Percentiles rank a stretch among this genome's conserved stretches.
These are phyloP conservation scores for Cenococcum geophilum DNA, from an alignment of 495 filamentous ascomycete genomes.

Conservation along the genomic window DNA sequence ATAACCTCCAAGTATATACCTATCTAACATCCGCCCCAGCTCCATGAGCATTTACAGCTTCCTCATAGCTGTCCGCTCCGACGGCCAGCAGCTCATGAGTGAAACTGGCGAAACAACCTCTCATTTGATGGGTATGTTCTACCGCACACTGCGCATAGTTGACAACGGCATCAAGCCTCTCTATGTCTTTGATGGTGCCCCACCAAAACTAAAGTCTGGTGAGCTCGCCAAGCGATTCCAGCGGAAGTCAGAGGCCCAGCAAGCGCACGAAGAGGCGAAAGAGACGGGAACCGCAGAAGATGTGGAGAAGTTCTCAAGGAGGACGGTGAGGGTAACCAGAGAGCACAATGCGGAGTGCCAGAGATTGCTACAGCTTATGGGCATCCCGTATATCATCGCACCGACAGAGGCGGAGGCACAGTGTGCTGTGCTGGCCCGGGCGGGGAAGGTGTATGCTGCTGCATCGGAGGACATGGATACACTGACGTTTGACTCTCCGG, in stretches of 20 bases:
- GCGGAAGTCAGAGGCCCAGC: conserved; percentile 80
- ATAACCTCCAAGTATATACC: conserved; percentile 11
- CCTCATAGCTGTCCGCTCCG: conserved; percentile 91
- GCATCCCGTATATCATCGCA: conserved; percentile 88
- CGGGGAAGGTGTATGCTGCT: conserved; percentile 92
- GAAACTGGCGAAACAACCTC: conserved; percentile 94
- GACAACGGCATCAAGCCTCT: conserved; percentile 98
- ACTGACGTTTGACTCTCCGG: conserved; percentile 86
- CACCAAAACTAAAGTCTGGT: conserved; percentile 93
- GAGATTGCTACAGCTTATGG: conserved; percentile 84
- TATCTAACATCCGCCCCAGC: conserved; percentile 44
- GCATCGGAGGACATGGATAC: conserved; percentile 99
- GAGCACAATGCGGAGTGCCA: conserved; percentile 97
- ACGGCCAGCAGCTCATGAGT: conserved; percentile 90
- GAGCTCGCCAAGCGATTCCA: conserved; percentile 91
- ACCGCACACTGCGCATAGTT: conserved; percentile 94
- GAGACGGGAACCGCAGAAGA: conserved; percentile 96
- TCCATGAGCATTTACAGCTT: conserved; percentile 99
- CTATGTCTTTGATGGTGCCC: conserved; percentile 95
- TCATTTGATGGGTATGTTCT: conserved; percentile 98
- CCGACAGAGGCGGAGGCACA: conserved; percentile 97
- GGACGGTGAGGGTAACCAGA: conserved; percentile 88
- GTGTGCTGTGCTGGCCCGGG: conserved; percentile 83
- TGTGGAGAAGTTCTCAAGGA: conserved; percentile 92
- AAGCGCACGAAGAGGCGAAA: conserved; percentile 88